Percentiles rank a stretch among this genome's conserved stretches.
Evolutionary conservation across 2,329 filamentous ascomycete species (phyloP).

Genomic region (Trichoderma sp.): DNA sequence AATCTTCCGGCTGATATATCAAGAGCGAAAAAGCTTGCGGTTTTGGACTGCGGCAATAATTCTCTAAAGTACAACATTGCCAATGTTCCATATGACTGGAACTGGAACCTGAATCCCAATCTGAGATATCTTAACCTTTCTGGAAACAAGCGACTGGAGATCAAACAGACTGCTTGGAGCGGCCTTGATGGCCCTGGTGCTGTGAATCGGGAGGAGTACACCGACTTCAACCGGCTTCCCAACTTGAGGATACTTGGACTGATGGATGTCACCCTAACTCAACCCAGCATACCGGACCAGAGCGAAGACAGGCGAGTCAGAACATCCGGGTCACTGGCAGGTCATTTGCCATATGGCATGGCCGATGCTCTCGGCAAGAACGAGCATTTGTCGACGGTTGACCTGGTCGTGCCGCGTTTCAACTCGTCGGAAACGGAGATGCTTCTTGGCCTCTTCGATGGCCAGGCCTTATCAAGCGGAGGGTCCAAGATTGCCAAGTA

Average conservation of each 20-base stretch:
- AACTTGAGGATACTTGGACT: slow-evolving; percentile 87
- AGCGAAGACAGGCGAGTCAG: slow-evolving; percentile 93
- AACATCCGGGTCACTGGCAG: slow-evolving; percentile 93
- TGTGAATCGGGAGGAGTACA: slow-evolving; percentile 68
- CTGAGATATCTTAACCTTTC: slow-evolving; percentile 94
- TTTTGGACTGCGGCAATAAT: slow-evolving; percentile 95
- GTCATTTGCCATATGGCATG: slow-evolving; percentile 93
- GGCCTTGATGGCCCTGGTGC: slow-evolving; percentile 54
- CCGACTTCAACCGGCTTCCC: slow-evolving; percentile 83
- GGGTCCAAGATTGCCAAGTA: slow-evolving; percentile 97
- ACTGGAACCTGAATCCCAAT: slow-evolving; percentile 98
- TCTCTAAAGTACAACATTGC: slow-evolving; percentile 97
- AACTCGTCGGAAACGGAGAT: slow-evolving; percentile 88
- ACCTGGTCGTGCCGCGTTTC: slow-evolving; percentile 92
- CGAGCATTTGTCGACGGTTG: slow-evolving; percentile 93
- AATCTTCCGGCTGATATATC: slow-evolving; percentile 94
- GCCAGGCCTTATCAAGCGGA: slow-evolving; percentile 82
- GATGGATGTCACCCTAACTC: slow-evolving; percentile 97
- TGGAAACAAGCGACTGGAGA: slow-evolving; percentile 94
- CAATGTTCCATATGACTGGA: slow-evolving; percentile 99
- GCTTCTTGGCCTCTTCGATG: slow-evolving; percentile 93
- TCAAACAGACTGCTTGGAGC: slow-evolving; percentile 62
- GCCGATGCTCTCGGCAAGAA: slow-evolving; percentile 91
- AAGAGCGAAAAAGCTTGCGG: slow-evolving; percentile 86
- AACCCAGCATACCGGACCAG: slow-evolving; percentile 90